Percentiles rank a stretch among this genome's conserved stretches.
phyloP scores from a whole-genome alignment of 352 stramenopile species.

The Globisporangium lucens region DNA sequence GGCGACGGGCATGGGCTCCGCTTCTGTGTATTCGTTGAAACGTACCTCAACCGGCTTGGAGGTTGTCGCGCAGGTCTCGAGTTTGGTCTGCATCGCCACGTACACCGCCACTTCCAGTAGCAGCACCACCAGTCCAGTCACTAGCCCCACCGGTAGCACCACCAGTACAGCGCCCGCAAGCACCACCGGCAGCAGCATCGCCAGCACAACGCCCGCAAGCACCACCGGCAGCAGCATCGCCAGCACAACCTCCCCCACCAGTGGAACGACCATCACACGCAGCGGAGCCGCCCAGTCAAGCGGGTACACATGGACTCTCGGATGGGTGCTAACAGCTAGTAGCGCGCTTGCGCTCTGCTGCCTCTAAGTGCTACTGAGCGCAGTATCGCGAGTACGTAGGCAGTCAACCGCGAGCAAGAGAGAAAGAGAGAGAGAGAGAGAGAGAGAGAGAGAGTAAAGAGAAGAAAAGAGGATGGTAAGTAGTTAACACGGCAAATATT shows the following conservation, averaged over 20 bases:
- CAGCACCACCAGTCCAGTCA: not conserved
- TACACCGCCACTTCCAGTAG: not conserved
- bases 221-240: too few species aligned
- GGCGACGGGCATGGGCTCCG: not conserved
- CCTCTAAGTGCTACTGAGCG: too few species aligned
- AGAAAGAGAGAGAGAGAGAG: too few species aligned
- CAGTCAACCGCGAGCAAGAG: too few species aligned
- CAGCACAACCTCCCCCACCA: not conserved
- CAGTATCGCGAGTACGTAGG: too few species aligned
- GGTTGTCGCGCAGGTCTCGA: not conserved
- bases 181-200: too few species aligned
- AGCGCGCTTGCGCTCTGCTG: not conserved
- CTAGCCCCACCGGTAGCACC: not conserved
- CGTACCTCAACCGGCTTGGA: not conserved
- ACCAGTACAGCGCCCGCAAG: not conserved
- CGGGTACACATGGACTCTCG: not conserved
- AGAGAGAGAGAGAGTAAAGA: too few species aligned
- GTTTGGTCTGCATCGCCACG: not conserved
- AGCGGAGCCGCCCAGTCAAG: too few species aligned
- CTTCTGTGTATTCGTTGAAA: not conserved
- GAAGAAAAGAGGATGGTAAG: too few species aligned
- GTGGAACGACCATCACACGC: not conserved
- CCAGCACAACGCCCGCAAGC: too few species aligned
- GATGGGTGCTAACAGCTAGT: not conserved
- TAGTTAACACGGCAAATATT: too few species aligned